Base-by-base conservation (phyloP, 2,329 filamentous ascomycete species). In the Thelonectria rubi region DNA sequence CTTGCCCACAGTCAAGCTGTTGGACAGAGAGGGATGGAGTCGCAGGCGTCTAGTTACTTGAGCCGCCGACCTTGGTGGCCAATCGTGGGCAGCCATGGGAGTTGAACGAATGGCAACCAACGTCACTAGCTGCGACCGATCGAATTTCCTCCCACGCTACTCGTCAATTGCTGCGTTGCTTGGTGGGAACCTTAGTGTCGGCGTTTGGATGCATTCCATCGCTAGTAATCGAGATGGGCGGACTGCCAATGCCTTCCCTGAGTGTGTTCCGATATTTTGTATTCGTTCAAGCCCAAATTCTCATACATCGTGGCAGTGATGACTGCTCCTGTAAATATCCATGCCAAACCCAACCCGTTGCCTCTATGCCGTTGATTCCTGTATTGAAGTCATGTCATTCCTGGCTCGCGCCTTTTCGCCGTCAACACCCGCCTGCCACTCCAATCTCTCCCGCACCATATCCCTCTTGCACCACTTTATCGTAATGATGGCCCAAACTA, bases 401-500 rank as follows among this genome's bases (percentile, higher is more conserved):
- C 39, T 47, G 12, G 30, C 11, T n/a, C 34, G 51, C 15, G 39
- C 57, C 21, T 69, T 69, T 46, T 69, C 69, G 5, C 65, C 51
- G 17, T 71, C 67, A 37, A 67, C 55, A 2, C 68, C 72, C 3
- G 68, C 68, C 59, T 79, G 72, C 77, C 77, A 79, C 54, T 79
- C 77, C 17, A 76, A 58, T 24, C 76, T 71, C 61, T 79, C 77
- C 30, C 71, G 65, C 5, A 72, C 69, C 77, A 79, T 78, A 6
- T 76, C 73, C 32, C 56, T 58, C 67, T 78, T 79, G 56, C 77
- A 78, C 77, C 74, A 77, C 30, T 62, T 56, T 26, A 78, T 73
- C 4, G 75, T 72, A 21, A 78, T 74, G 42, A 67, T 40, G 3
- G 72, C 75, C 77, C 77, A 79, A 5, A 78, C 6, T 4, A 55